Base-by-base conservation (phyloP, 805 yeast species). In the Metschnikowia cubensis region DNA sequence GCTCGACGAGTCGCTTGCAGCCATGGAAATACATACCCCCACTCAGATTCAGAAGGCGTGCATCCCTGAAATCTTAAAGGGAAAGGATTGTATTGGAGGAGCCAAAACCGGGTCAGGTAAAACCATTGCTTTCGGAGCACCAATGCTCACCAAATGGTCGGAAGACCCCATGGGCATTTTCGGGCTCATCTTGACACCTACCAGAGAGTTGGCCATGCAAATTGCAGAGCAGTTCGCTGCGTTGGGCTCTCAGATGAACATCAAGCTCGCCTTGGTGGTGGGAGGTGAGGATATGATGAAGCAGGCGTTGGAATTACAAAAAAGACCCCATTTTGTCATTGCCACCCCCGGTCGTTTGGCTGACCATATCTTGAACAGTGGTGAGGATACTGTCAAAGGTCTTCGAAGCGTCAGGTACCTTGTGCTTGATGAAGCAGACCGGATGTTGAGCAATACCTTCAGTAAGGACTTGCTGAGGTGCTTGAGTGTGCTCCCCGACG, bases 41-140 rank as follows among this genome's bases (percentile, higher is more conserved):
- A 88, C 98, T 0, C 81, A 82, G 18, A 92, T 94, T 71, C 99
- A 94, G 65, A 64, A 73, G 7, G 88, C 89, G 3, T 89, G 97
- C 64, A 92, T 94, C 42, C 98, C 98, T 0, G 80, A 85, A 50
- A 87, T 94, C 50, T 64, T 94, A 35, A 75, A 74, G 38, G 97
- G 96, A 6, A 79, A 84, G 58, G 96, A 91, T 66, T 91, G 97
- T 69, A 92, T 94, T 47, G 99, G 99, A 46, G 99, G 99, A 39
- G 99, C 99, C 32, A 87, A 87, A 66, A 94, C 99, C 0, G 99
- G 99, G 69, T 85, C 96, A 15, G 99, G 99, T 79, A 94, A 94
- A 65, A 94, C 99, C 1, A 83, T 94, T 20, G 97, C 98, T 1
- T 94, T 94, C 76, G 98, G 92, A 1, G 95, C 89, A n/a, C 99